These are phyloP conservation scores for Gomphus bonarii DNA, from an alignment of 1,284 basidiomycete species.

Conservation along the genomic window DNA sequence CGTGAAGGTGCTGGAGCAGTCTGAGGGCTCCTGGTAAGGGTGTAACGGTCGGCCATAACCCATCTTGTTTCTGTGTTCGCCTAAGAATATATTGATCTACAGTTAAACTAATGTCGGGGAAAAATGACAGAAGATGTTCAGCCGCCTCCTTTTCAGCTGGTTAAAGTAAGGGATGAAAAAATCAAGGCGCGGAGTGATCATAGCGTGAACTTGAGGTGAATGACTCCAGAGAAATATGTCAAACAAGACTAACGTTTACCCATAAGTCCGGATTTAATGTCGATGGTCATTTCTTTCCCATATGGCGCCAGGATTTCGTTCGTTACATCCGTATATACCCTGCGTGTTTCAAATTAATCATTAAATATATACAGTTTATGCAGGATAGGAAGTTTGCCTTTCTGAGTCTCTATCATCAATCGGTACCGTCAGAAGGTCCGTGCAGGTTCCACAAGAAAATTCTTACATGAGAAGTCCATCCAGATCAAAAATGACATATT, in stretches of 20 bases:
- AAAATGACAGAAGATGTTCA: constrained; percentile 59
- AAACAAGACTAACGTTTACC: constrained; percentile 54
- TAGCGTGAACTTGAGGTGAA: not conserved
- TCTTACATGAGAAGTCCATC: constrained; percentile 41
- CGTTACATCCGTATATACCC: constrained; percentile 64
- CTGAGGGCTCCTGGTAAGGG: constrained; percentile 59
- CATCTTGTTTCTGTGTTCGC: constrained; percentile 48
- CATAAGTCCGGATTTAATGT: constrained; percentile 76
- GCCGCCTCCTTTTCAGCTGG: constrained; percentile 57
- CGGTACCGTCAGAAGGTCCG: not conserved
- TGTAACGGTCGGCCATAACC: constrained; percentile 52
- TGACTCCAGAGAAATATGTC: no score
- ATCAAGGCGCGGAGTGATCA: not conserved
- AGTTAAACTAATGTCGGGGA: constrained; percentile 56
- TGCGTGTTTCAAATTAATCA: constrained; percentile 28
- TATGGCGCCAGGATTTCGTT: constrained; percentile 65
- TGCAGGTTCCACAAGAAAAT: not conserved
- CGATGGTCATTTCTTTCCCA: constrained; percentile 72
- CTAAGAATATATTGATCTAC: constrained; percentile 46
- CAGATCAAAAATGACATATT: constrained; percentile 76
- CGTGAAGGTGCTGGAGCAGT: constrained; percentile 55
- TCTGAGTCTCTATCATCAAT: constrained; percentile 6
- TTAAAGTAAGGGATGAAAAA: not conserved
- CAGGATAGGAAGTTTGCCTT: not conserved
- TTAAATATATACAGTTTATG: not conserved